Percentiles rank a stretch among this genome's conserved stretches.
These are phyloP conservation scores for Lentinula guzmanii DNA, from an alignment of 768 basidiomycete species.

Conservation along the genomic window DNA sequence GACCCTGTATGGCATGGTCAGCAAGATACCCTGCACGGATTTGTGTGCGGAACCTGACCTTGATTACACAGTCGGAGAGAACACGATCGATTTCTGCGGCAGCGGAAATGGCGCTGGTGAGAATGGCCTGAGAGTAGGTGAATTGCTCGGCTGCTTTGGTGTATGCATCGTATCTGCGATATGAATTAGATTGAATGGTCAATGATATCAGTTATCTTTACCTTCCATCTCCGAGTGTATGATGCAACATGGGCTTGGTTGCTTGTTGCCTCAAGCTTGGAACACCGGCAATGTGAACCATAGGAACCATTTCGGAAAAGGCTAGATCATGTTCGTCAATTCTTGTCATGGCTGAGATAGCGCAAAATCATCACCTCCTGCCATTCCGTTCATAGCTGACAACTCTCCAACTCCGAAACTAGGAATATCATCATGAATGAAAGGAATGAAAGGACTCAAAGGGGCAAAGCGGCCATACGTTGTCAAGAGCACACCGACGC, in stretches of 20 bases:
- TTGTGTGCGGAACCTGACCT: constrained; percentile 24
- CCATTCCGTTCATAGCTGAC: constrained; percentile 81
- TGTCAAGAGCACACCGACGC: constrained; percentile 70
- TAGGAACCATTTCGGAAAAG: constrained; percentile 84
- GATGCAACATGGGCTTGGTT: constrained; percentile 71
- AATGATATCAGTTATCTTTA: constrained; percentile 13
- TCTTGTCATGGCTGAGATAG: background rate
- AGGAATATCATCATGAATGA: background rate
- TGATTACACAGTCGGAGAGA: constrained; percentile 60
- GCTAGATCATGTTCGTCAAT: constrained; percentile 28
- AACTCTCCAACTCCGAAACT: constrained; percentile 95
- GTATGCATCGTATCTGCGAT: constrained; percentile 74
- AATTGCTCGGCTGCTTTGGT: constrained; percentile 69
- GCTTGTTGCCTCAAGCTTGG: constrained; percentile 74
- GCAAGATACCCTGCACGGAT: background rate
- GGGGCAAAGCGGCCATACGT: constrained; percentile 41
- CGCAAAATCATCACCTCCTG: constrained; percentile 45
- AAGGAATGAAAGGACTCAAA: constrained; percentile 1
- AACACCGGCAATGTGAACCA: constrained; percentile 82
- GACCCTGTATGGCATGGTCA: constrained; percentile 37
- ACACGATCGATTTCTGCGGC: constrained; percentile 74
- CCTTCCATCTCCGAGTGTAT: constrained; percentile 84
- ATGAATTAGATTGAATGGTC: background rate
- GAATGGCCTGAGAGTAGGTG: constrained; percentile 57
- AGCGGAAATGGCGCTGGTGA: constrained; percentile 50